These are phyloP conservation scores for Leishmania arabica DNA, from an alignment of 208 protist species.

Conservation along the genomic window DNA sequence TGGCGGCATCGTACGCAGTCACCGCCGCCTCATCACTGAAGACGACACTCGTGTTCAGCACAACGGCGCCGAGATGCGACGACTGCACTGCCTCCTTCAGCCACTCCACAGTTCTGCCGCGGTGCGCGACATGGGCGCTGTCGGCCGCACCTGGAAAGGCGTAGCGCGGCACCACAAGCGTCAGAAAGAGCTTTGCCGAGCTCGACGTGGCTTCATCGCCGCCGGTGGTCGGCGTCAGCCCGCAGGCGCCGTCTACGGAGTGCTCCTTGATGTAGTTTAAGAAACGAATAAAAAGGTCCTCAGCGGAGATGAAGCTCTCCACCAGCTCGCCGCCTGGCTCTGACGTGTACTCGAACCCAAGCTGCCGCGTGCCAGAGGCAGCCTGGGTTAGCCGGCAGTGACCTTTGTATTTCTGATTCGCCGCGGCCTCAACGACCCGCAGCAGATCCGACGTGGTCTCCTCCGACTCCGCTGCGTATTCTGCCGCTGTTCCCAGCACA, in stretches of 20 bases:
- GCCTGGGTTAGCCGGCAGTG: constrained; percentile 52
- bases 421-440: constrained; percentile 46
- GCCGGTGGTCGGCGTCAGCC: constrained; percentile 32
- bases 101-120: constrained; percentile 49
- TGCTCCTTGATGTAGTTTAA: constrained; percentile 87
- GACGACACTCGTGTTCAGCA: constrained; percentile 46
- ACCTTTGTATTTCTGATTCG: constrained; percentile 51
- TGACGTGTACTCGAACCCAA: constrained; percentile 58
- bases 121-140: constrained; percentile 2
- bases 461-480: constrained; percentile 2
- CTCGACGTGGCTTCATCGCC: constrained; percentile 4
- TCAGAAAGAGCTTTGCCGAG: constrained; percentile 51
- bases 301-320: constrained; percentile 55
- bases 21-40: constrained; percentile 82
- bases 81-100: constrained; percentile 63
- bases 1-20: constrained; percentile 52
- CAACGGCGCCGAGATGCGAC: constrained; percentile 64
- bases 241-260: constrained; percentile 76
- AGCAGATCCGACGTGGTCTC: constrained; percentile 36
- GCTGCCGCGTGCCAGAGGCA: constrained; percentile 22
- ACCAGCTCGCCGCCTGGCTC: constrained; percentile 33
- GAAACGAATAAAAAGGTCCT: constrained; percentile 79
- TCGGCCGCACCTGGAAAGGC: constrained; percentile 48
- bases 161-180: constrained; percentile 78
- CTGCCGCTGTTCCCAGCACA: neutral